These are phyloP conservation scores for Cenchrus americanus DNA, from an alignment of 176 grass and related monocot genomes.

Conservation along the genomic window DNA sequence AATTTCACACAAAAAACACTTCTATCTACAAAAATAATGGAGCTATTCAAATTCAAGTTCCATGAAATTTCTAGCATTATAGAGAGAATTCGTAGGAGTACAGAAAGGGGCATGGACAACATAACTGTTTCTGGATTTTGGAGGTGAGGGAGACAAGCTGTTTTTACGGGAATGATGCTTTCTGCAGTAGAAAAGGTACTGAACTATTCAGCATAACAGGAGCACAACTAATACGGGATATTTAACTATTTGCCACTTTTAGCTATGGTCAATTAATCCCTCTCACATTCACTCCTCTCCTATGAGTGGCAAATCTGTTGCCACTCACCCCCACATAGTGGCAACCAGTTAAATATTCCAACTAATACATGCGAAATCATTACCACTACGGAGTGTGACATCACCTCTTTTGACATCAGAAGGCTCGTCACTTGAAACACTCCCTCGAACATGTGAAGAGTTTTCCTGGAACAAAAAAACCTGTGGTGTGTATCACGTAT, in stretches of 20 bases:
- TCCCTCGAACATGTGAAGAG: conserved; percentile 56
- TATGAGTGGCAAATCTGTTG: too few relatives aligned
- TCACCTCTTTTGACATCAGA: conserved; percentile 66
- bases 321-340: too few relatives aligned
- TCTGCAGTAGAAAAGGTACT: conserved; percentile 49
- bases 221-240: too few relatives aligned
- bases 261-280: too few relatives aligned
- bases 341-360: too few relatives aligned
- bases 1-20: conserved; percentile 24
- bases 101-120: conserved; percentile 6
- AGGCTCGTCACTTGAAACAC: conserved; percentile 66
- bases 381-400: conserved; percentile 12
- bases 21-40: conserved; percentile 3
- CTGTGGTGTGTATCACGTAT: too few relatives aligned
- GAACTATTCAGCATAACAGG: conserved; percentile 23
- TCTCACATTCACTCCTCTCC: too few relatives aligned
- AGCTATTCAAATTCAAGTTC: conserved; percentile 6
- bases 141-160: conserved; percentile 67
- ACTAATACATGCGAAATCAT: conserved; percentile 7
- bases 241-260: too few relatives aligned
- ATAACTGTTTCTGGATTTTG: conserved; percentile 74
- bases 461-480: too few relatives aligned
- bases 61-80: conserved; percentile 10
- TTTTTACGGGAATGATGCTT: conserved; percentile 58
- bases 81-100: background rate